Base-by-base conservation (phyloP, 2,329 filamentous ascomycete genomes). In the Penicillium palitans region DNA sequence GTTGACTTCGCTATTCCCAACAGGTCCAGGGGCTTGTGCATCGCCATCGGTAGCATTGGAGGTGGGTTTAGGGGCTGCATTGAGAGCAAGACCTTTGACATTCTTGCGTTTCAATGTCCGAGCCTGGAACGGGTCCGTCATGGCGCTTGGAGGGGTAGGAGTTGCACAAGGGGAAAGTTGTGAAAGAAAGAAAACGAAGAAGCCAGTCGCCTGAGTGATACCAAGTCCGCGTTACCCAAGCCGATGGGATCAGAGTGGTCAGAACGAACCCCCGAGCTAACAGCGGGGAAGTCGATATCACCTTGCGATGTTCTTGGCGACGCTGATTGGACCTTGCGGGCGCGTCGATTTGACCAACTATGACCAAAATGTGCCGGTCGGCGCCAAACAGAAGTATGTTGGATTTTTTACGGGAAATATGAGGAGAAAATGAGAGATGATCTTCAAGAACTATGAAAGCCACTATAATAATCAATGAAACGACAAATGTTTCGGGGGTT, bases 31-130 rank as follows among this genome's bases (percentile, higher is more conserved):
- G 54, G 83, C 78, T 70, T 87, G 86, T 47, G 82, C 74, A 71
- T 89, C 90, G 60, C 86, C 88, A 69, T 91, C 89, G 46, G 90
- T 88, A 31, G 90, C 87, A 54, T 87, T 85, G 55, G 86, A 80
- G 50, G 85, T 81, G 61, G 81, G 71, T 64, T 91, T 91, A 42
- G 91, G 88, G 47, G 89, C 87, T 50, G 90, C 87, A 70, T 87
- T 93, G 72, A 99, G 83, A 66, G 92, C 93, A 51, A 99, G 88
- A 39, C 93, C 93, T 81, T 98, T 98, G 77, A 96, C 90, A 76
- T 99, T 99, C 86, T 98, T 97, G 83, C 93, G 89, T 87, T 97
- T 98, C 88, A 99, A 90, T 61, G 95, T 96, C 74, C 84, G 81
- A 57, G 83, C 80, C 74, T 86, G 83, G 77, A 88, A 87, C 55